phyloP scores from a whole-genome alignment of 1,284 basidiomycete species.

The Naganishia sp. region DNA sequence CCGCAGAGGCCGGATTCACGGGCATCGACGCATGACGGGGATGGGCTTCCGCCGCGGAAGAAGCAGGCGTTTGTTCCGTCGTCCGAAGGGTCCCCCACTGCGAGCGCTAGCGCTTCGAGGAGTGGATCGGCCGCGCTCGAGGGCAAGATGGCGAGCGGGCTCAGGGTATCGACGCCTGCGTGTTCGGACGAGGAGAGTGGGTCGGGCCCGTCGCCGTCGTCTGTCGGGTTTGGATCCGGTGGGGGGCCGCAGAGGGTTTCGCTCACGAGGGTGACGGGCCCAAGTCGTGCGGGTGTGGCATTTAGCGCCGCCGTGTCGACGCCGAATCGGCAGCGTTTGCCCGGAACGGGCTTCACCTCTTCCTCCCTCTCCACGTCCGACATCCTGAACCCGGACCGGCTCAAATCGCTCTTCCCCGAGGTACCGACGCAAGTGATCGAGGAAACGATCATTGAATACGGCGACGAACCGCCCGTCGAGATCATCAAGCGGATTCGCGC shows the following conservation, averaged over 20 bases:
- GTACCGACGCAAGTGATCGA: conserved; percentile 10
- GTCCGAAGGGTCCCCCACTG: conserved; percentile 7
- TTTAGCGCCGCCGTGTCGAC: conserved; percentile 19
- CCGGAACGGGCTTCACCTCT: background rate
- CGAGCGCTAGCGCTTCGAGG: background rate
- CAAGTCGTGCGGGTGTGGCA: background rate
- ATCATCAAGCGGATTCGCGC: conserved; percentile 16
- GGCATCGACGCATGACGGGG: conserved; percentile 16
- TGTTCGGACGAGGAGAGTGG: background rate
- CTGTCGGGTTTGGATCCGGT: conserved; percentile 11
- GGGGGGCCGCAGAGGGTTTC: conserved; percentile 16
- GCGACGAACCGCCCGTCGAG: conserved; percentile 4
- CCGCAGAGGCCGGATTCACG: conserved; percentile 5
- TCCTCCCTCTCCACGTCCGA: background rate
- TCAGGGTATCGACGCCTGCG: conserved; percentile 1
- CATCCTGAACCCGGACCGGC: conserved; percentile 1
- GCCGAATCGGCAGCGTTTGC: background rate
- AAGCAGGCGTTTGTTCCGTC: conserved; percentile 9
- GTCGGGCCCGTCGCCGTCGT: background rate
- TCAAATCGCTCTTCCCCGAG: conserved; percentile 4
- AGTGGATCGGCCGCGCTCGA: conserved; percentile 17
- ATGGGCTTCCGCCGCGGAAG: conserved; percentile 20
- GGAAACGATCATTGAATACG: conserved; percentile 19
- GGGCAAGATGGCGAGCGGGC: conserved; percentile 9
- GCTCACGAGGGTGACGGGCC: background rate